Percentiles rank a stretch among this genome's conserved stretches.
Evolutionary conservation across 768 basidiomycete species (phyloP).

Genomic region (Suillus subluteus): DNA sequence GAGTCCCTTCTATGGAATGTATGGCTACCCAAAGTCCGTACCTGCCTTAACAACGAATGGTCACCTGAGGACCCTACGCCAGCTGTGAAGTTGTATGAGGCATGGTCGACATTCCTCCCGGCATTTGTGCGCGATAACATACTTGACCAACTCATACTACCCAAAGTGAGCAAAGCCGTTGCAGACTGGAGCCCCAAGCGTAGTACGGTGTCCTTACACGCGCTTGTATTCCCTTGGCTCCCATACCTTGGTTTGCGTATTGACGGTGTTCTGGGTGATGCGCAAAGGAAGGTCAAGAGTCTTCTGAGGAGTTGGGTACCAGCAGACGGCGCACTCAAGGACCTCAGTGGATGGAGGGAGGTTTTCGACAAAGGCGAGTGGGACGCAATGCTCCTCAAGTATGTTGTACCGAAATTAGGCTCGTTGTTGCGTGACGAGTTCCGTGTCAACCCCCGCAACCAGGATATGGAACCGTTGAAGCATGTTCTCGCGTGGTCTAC

Average conservation of each 20-base stretch:
- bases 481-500: slow-evolving; percentile 77
- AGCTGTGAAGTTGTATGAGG: slow-evolving; percentile 82
- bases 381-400: slow-evolving; percentile 90
- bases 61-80: slow-evolving; percentile 69
- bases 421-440: slow-evolving; percentile 82
- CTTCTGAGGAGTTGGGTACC: slow-evolving; percentile 76
- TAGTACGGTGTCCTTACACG: slow-evolving; percentile 63
- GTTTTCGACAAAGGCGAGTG: slow-evolving; percentile 85
- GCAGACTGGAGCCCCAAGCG: slow-evolving; percentile 79
- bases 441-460: slow-evolving; percentile 86
- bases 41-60: slow-evolving; percentile 96
- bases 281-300: slow-evolving; percentile 82
- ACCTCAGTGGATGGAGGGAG: slow-evolving; percentile 80
- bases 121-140: slow-evolving; percentile 93
- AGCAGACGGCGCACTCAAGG: slow-evolving; percentile 73
- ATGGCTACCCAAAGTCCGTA: slow-evolving; percentile 95
- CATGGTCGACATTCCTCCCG: slow-evolving; percentile 87
- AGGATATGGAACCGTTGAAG: slow-evolving; percentile 83
- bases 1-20: slow-evolving; percentile 93
- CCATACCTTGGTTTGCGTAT: slow-evolving; percentile 83
- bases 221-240: slow-evolving; percentile 94
- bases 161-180: slow-evolving; percentile 86
- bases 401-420: slow-evolving; percentile 90
- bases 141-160: slow-evolving; percentile 92
- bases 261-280: slow-evolving; percentile 86